Conservation (phyloP, 257 asterid species). For the Cynanchum wilfordii region DNA sequence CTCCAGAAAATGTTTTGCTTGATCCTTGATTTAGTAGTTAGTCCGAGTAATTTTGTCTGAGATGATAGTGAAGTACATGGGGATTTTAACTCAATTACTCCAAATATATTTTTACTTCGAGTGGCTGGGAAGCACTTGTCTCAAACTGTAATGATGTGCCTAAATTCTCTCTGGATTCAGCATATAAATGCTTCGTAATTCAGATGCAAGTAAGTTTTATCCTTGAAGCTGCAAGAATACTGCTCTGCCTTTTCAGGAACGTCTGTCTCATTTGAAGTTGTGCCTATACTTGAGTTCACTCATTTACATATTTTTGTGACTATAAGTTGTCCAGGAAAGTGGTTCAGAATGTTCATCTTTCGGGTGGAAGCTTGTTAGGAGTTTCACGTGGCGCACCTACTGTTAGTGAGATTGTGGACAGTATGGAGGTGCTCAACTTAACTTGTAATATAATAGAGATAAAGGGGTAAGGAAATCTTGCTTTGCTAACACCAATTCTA, state of each 20-base stretch:
- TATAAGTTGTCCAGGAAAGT: slow-evolving; percentile 77
- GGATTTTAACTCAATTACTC: neutral
- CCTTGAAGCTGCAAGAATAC: neutral
- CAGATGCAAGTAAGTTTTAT: neutral
- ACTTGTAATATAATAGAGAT: slow-evolving; percentile 6
- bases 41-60: neutral
- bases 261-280: neutral
- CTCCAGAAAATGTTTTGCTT: neutral
- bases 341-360: slow-evolving; percentile 90
- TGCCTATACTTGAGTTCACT: neutral
- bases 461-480: slow-evolving; percentile 3
- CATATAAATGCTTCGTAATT: neutral
- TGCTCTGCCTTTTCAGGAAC: neutral
- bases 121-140: neutral
- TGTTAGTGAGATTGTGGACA: slow-evolving; percentile 75
- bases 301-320: slow-evolving; percentile 5
- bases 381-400: slow-evolving; percentile 97
- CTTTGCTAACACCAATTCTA: slow-evolving; percentile 17
- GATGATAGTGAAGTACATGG: neutral
- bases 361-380: slow-evolving; percentile 97
- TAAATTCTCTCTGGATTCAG: slow-evolving; percentile 7
- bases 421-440: slow-evolving; percentile 57
- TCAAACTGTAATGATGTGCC: neutral
- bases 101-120: neutral
- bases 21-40: neutral